Evolutionary conservation across 169 alveolate species (phyloP).

Genomic region (Eimeria sp.): DNA sequence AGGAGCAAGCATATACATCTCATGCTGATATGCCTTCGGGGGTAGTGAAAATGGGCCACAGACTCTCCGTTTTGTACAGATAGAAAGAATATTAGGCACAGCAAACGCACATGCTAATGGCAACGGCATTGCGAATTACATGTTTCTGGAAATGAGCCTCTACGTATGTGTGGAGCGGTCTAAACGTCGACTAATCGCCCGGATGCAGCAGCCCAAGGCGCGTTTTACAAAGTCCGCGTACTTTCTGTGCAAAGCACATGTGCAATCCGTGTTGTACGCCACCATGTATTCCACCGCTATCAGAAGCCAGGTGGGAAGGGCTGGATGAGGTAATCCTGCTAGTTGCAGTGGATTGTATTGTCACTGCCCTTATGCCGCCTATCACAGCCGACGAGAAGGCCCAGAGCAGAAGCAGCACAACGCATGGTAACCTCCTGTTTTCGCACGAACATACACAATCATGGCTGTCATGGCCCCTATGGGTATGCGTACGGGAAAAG

Average conservation of each 20-base stretch:
- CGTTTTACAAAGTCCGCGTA: not conserved
- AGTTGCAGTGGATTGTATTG: not conserved
- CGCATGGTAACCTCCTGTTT: not conserved
- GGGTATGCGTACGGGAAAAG: not conserved
- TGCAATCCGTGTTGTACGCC: not conserved
- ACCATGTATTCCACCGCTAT: too few relatives aligned
- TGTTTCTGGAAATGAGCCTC: not conserved
- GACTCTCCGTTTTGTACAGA: not conserved
- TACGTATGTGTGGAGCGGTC: not conserved
- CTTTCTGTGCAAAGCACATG: not conserved
- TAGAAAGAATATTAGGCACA: not conserved
- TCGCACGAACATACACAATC: not conserved
- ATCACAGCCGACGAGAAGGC: not conserved
- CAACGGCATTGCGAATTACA: not conserved
- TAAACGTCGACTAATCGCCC: not conserved
- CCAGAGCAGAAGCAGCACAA: not conserved
- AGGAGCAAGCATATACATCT: not conserved
- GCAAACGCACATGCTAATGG: not conserved
- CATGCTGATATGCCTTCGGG: not conserved
- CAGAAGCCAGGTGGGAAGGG: not conserved
- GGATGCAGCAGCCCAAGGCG: not conserved
- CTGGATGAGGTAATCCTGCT: not conserved
- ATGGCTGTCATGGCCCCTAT: not conserved
- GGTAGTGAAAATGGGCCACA: not conserved
- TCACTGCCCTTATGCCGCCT: not conserved